Evolutionary conservation across 2,329 filamentous ascomycete species (phyloP), one percentile per base, ranked within the genome.

Genomic region (Fusarium nematophilum): DNA sequence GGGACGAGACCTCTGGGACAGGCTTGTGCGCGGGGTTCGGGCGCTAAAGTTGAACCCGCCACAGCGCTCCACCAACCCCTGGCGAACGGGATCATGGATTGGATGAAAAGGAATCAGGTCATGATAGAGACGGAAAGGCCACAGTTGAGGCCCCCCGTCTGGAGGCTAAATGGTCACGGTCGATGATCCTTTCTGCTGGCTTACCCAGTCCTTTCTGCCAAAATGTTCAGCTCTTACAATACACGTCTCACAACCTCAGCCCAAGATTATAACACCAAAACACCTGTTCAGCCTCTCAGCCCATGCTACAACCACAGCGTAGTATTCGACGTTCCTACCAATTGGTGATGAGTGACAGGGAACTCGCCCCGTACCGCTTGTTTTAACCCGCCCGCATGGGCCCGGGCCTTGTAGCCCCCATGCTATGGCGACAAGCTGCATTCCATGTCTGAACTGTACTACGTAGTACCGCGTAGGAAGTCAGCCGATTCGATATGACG

Each of bases 11-110:
- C 21, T 18, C 45, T 60, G 36, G 50, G 30, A 57, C 29, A 44
- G 42, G 30, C 21, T 37, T 52, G 33, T 40, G 30, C 50, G 55
- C 34, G 55, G 59, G 49, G 51, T 23, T 33, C 51, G 60, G 60
- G 56, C 60, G 26, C 60, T 63, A 63, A 40, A 34, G 11, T 6
- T 15, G 26, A 49, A 36, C 18, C 36, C 52, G 31, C 38, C 30
- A 21, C 21, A 34, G 37, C 49, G 21, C 13, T 23, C 44, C 45
- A 48, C 34, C 45, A 48, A 18, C 21, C n/a, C n/a, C n/a, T n/a
- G n/a, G n/a, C n/a, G 21, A 21, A 21, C 21, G 21, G 21, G 21
- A 6, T 21, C 21, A 21, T 21, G 21, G 21, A 21, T 21, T 21
- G 21, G 21, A 21, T 21, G 21, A 6, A 6, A 21, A 21, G 21